These are phyloP conservation scores for Cutaneotrichosporon arboriforme DNA, from an alignment of 1,284 basidiomycete species.

Conservation along the genomic window DNA sequence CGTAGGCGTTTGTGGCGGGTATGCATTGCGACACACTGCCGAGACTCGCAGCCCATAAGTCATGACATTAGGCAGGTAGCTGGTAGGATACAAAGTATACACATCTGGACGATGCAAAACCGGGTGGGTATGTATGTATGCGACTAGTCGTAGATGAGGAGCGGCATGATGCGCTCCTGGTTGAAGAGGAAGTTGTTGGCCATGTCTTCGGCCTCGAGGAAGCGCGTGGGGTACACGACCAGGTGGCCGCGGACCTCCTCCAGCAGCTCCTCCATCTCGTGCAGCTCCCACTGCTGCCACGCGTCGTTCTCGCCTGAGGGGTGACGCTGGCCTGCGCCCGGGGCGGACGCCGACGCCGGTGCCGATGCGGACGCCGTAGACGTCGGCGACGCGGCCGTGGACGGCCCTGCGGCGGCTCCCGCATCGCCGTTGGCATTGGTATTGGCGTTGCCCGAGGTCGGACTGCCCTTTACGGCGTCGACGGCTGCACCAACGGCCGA, in stretches of 20 bases:
- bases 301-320: conserved; percentile 58
- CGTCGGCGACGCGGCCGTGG: not conserved
- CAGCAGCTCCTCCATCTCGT: conserved; percentile 80
- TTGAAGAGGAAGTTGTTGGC: conserved; percentile 88
- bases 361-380: not conserved
- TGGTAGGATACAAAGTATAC: no score
- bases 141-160: conserved; percentile 47
- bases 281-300: conserved; percentile 72
- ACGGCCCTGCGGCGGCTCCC: not conserved
- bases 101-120: no score
- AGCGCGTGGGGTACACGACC: conserved; percentile 76
- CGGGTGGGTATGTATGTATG: no score
- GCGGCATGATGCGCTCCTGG: conserved; percentile 58
- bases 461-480: no score
- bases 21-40: no score
- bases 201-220: conserved; percentile 78
- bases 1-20: no score
- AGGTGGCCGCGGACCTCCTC: conserved; percentile 73
- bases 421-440: conserved; percentile 18
- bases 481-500: not conserved
- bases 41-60: no score
- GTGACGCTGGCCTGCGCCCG: conserved; percentile 20
- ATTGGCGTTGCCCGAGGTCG: not conserved
- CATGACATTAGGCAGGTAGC: no score
- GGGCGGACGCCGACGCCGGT: not conserved